These are phyloP conservation scores for Cerioporus squamosus DNA, from an alignment of 1,284 basidiomycete genomes.

Conservation along the genomic window DNA sequence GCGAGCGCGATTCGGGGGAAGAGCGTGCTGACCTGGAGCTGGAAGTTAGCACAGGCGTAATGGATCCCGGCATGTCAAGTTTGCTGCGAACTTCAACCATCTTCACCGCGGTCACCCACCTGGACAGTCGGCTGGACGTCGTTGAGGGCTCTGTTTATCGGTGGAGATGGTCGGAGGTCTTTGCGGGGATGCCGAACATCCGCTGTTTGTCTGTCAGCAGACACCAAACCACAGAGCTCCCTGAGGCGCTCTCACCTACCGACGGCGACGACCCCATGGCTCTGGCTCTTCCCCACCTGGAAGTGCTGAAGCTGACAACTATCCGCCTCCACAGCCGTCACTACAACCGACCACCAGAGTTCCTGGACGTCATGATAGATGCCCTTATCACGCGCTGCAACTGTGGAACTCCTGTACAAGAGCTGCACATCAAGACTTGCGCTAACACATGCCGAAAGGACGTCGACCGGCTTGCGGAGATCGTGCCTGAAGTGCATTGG, in stretches of 20 bases:
- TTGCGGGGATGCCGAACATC: not conserved
- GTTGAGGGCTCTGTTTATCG: not conserved
- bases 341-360: not conserved
- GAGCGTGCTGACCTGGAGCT: too few relatives aligned
- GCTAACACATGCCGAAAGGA: not conserved
- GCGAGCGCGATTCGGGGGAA: too few relatives aligned
- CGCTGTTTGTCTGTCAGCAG: not conserved
- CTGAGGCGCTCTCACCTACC: not conserved
- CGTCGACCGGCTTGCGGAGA: slow-evolving; percentile 1
- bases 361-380: slow-evolving; percentile 4
- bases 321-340: not conserved
- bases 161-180: slow-evolving; percentile 3
- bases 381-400: slow-evolving; percentile 11
- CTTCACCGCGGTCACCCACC: not conserved
- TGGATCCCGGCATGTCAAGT: too few relatives aligned
- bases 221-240: not conserved
- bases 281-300: not conserved
- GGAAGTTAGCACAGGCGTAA: too few relatives aligned
- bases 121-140: not conserved
- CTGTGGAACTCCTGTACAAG: not conserved
- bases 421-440: slow-evolving; percentile 1
- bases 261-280: not conserved
- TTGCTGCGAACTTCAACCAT: not conserved
- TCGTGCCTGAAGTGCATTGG: slow-evolving; percentile 11
- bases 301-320: not conserved